These are phyloP conservation scores for Colletotrichum eremochloae DNA, from an alignment of 2,329 filamentous ascomycete species.

Conservation along the genomic window DNA sequence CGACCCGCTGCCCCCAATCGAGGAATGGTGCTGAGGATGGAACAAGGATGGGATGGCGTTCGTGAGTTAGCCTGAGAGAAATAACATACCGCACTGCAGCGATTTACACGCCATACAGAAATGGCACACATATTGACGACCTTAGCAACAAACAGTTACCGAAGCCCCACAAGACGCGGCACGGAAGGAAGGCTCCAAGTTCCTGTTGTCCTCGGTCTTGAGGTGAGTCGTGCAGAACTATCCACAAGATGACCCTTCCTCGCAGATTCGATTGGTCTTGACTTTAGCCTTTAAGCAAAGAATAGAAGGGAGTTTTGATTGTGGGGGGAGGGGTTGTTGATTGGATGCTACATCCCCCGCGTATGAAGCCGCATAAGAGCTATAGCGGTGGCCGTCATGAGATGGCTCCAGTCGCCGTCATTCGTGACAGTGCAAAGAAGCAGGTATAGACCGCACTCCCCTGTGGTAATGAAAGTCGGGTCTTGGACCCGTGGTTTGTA, in stretches of 20 bases:
- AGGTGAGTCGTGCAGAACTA: constrained; percentile 31
- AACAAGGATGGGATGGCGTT: constrained; percentile 15
- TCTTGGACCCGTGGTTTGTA: not conserved
- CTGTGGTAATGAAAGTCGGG: not conserved
- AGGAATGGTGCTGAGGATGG: constrained; percentile 7
- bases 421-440: not conserved
- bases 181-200: constrained; percentile 34
- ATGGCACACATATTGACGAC: constrained; percentile 32
- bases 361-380: not conserved
- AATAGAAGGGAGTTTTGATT: not conserved
- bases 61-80: constrained; percentile 41
- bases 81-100: constrained; percentile 35
- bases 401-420: not conserved
- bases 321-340: not conserved
- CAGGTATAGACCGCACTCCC: not conserved
- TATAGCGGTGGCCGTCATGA: not conserved
- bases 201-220: constrained; percentile 15
- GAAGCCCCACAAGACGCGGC: constrained; percentile 30
- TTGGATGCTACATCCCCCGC: constrained; percentile 4
- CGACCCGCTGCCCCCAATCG: constrained; percentile 7
- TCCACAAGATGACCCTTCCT: constrained; percentile 22
- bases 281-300: constrained; percentile 11
- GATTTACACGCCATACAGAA: constrained; percentile 3
- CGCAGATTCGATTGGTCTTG: constrained; percentile 28
- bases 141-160: constrained; percentile 25